phyloP scores from a whole-genome alignment of 352 stramenopile genomes.

The Pythium aquatile region DNA sequence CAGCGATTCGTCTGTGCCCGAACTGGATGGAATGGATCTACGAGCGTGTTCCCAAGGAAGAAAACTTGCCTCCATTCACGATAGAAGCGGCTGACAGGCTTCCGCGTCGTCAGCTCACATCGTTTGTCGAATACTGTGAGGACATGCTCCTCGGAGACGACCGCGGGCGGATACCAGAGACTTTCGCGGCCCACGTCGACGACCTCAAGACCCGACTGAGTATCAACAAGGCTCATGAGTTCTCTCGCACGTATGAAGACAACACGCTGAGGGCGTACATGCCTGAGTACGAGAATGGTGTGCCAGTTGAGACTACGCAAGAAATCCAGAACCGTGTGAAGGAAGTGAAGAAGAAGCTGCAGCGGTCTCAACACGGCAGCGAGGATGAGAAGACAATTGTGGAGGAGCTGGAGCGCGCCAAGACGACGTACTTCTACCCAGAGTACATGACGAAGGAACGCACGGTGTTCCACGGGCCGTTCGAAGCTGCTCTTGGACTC shows the following conservation, averaged over 20 bases:
- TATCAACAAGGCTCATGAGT: constrained; percentile 17
- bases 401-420: constrained; percentile 6
- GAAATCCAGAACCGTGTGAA: constrained; percentile 56
- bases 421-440: constrained; percentile 60
- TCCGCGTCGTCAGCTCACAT: constrained; percentile 42
- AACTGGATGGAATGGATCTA: constrained; percentile 86
- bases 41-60: constrained; percentile 30
- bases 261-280: constrained; percentile 50
- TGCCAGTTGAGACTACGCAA: constrained; percentile 45
- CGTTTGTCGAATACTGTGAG: constrained; percentile 55
- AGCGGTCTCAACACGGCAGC: constrained; percentile 4
- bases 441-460: constrained; percentile 19
- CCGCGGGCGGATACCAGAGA: constrained; percentile 36
- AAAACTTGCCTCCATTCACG: constrained; percentile 26
- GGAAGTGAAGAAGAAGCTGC: constrained; percentile 27
- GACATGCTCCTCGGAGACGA: constrained; percentile 38
- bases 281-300: constrained; percentile 47
- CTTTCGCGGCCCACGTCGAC: constrained; percentile 46
- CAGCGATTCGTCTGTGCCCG: constrained; percentile 66
- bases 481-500: constrained; percentile 60
- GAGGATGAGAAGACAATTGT: constrained; percentile 17
- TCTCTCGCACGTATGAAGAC: constrained; percentile 23
- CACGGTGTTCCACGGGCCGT: constrained; percentile 44
- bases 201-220: constrained; percentile 33
- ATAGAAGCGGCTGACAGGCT: constrained; percentile 23